These are phyloP conservation scores for Teratosphaeriaceae sp. DNA, from an alignment of 2,329 filamentous ascomycete species.

Conservation along the genomic window DNA sequence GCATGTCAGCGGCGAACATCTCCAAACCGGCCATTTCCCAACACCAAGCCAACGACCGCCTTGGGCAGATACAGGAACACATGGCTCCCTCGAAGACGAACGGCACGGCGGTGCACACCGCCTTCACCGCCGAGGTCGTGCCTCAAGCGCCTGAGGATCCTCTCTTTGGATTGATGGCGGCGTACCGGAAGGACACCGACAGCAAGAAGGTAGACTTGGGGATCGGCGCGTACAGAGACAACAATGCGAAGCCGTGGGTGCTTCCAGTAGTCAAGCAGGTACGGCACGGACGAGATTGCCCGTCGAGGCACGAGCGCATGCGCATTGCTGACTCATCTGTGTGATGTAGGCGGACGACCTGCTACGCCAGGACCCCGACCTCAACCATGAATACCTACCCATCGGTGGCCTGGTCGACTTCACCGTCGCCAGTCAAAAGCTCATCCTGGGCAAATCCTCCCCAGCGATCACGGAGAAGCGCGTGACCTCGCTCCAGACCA, in stretches of 20 bases:
- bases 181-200: constrained; percentile 70
- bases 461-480: constrained; percentile 80
- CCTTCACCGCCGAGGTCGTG: constrained; percentile 21
- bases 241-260: constrained; percentile 96
- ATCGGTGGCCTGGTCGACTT: constrained; percentile 84
- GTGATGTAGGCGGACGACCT: constrained; percentile 73
- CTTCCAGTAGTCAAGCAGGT: constrained; percentile 96
- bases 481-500: constrained; percentile 77
- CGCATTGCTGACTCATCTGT: background rate
- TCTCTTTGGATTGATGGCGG: constrained; percentile 84
- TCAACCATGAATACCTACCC: constrained; percentile 98
- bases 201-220: constrained; percentile 88
- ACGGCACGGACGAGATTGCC: constrained; percentile 22
- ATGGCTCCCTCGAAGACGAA: constrained; percentile 13
- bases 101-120: constrained; percentile 10
- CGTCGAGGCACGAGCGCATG: background rate
- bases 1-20: constrained; percentile 1
- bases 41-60: constrained; percentile 14
- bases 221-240: constrained; percentile 89
- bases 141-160: constrained; percentile 76
- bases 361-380: constrained; percentile 76
- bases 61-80: constrained; percentile 23
- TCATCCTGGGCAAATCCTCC: constrained; percentile 75
- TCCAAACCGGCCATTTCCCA: background rate
- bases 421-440: constrained; percentile 82